Percentiles rank a stretch among this genome's conserved stretches.
These are phyloP conservation scores for Metarhizium brunneum DNA, from an alignment of 2,329 filamentous ascomycete species.

Conservation along the genomic window DNA sequence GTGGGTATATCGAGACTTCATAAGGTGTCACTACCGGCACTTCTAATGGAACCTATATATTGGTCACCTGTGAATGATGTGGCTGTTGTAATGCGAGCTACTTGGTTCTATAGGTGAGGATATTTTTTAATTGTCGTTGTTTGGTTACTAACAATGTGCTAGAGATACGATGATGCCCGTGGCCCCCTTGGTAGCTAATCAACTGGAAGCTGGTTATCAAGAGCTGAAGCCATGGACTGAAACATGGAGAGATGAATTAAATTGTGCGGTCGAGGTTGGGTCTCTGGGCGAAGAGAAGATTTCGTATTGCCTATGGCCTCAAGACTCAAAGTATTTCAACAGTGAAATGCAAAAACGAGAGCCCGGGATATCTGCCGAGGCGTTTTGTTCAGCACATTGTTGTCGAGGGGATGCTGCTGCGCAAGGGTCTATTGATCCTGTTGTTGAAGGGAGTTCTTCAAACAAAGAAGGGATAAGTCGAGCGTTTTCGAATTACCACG, in stretches of 20 bases:
- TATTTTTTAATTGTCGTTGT: background rate
- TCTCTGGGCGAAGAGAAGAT: conserved; percentile 87
- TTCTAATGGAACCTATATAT: conserved; percentile 94
- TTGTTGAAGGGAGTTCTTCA: conserved; percentile 19
- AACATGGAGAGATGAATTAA: conserved; percentile 86
- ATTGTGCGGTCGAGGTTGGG: conserved; percentile 83
- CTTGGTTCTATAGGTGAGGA: conserved; percentile 81
- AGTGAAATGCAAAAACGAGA: conserved; percentile 18
- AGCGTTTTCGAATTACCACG: conserved; percentile 65
- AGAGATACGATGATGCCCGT: conserved; percentile 83
- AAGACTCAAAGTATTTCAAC: conserved; percentile 26
- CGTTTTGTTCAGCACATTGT: conserved; percentile 50
- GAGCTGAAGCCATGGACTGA: conserved; percentile 82
- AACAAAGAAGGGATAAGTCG: conserved; percentile 36
- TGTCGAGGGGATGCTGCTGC: conserved; percentile 50
- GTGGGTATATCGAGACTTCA: conserved; percentile 89
- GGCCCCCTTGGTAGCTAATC: conserved; percentile 77
- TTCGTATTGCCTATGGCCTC: conserved; percentile 72
- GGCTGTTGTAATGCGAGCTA: conserved; percentile 71
- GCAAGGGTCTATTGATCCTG: conserved; percentile 37
- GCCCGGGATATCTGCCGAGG: conserved; percentile 39
- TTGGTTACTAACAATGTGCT: conserved; percentile 15
- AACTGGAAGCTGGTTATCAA: conserved; percentile 81
- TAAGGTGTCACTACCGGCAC: conserved; percentile 69
- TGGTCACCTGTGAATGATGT: conserved; percentile 93